Evolutionary conservation across 2,329 filamentous ascomycete genomes (phyloP), one percentile per base, ranked within the genome.

Genomic region (Myriosclerotinia duriaeana): DNA sequence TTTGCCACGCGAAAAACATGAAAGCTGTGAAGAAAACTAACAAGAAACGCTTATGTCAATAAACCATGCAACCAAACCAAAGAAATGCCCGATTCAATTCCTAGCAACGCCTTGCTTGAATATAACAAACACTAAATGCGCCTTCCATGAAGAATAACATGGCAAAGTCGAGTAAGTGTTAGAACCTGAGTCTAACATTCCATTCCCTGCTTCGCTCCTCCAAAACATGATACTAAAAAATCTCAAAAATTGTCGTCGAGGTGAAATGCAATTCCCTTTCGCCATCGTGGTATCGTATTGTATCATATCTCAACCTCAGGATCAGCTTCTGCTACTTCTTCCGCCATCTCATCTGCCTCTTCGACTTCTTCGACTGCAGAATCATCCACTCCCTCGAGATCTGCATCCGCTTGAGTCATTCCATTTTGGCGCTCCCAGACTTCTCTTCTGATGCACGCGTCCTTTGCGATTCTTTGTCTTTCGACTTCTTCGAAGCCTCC

Each of bases 401-500:
- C 56, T n/a, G 71, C 70, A 69, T 75, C 74, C 8, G 72, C 74
- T 53, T 72, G 70, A 9, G 72, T 73, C 72, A 75, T 74, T 9
- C 86, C 87, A 72, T 89, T 89, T 80, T 85, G 83, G 53, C 85
- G 79, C 72, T 89, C 86, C 87, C 87, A 89, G 15, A 89, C 91
- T 77, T 97, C 93, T 73, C 87, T 89, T 66, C 93, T 84, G 67
- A 93, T 92, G 72, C 86, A 85, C 68, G 98, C 95, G 74, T 99
- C 95, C 77, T 94, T 96, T 46, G 88, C 86, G 75, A 89, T 89
- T 60, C 95, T 84, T 55, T 92, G 83, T 64, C 95, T 85, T 79
- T 99, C 95, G 0, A 93, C 89, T 79, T 99, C 95, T 77, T 98
- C 95, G 60, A 97, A 89, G 0, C 95, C 95, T 52, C 95, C 95